Evolutionary conservation across 257 asterid species (phyloP).

Genomic region (Orobanche coerulescens): DNA sequence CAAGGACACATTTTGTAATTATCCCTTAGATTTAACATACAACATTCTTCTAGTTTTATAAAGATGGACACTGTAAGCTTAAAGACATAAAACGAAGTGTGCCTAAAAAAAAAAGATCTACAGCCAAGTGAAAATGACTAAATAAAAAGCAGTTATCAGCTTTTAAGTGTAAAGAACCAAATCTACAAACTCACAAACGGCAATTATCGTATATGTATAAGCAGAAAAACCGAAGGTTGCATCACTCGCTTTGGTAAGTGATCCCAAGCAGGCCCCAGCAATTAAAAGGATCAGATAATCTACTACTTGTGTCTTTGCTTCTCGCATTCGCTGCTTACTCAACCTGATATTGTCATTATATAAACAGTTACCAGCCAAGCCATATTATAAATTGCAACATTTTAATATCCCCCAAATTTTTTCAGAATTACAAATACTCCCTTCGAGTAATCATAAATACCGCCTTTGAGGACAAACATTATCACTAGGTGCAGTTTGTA

Average conservation of each 20-base stretch:
- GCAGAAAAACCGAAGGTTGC: constrained; percentile 46
- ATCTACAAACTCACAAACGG: constrained; percentile 40
- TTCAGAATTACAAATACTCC: too few relatives aligned
- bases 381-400: not conserved
- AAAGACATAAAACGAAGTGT: too few relatives aligned
- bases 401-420: too few relatives aligned
- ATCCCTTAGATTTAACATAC: not conserved
- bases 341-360: constrained; percentile 30
- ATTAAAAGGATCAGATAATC: constrained; percentile 53
- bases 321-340: constrained; percentile 51
- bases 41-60: not conserved
- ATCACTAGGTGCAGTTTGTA: too few relatives aligned
- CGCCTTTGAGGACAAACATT: too few relatives aligned
- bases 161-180: constrained; percentile 2
- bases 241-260: constrained; percentile 41
- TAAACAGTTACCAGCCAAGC: not conserved
- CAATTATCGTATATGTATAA: constrained; percentile 53
- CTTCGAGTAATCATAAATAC: too few relatives aligned
- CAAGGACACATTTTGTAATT: too few relatives aligned
- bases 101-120: too few relatives aligned
- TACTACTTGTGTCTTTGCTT: constrained; percentile 47
- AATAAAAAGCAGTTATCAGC: not conserved
- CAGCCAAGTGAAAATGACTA: constrained; percentile 8
- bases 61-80: not conserved
- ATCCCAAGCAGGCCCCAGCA: constrained; percentile 59